phyloP scores from a whole-genome alignment of 441 rosid genomes.

The Mallotus repandus region DNA sequence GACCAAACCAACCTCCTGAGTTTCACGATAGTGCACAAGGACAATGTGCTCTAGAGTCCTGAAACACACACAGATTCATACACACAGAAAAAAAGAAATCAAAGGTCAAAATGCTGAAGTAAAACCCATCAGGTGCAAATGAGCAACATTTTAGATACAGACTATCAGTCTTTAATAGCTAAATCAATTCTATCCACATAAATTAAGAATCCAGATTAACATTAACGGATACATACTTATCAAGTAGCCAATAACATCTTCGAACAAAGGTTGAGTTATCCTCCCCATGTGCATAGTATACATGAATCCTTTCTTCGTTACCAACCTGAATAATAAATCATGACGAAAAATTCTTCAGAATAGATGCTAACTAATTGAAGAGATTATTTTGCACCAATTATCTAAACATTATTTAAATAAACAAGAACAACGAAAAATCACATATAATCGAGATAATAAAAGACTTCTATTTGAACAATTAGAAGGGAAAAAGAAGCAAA shows the following conservation, averaged over 20 bases:
- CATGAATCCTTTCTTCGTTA: constrained; percentile 96
- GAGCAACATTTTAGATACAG: not conserved
- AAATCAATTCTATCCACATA: not conserved
- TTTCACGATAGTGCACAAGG: constrained; percentile 99
- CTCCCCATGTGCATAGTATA: constrained; percentile 95
- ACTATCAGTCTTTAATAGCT: constrained; percentile 5
- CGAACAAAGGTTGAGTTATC: constrained; percentile 89
- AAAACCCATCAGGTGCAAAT: not conserved
- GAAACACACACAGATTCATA: constrained; percentile 24
- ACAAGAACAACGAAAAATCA: not conserved
- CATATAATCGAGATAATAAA: not conserved
- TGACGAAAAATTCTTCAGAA: constrained; percentile 18
- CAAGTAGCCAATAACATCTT: constrained; percentile 98
- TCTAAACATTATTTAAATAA: not conserved
- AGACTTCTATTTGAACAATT: not conserved
- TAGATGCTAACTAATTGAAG: not conserved
- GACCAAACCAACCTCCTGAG: constrained; percentile 77
- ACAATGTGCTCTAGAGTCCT: constrained; percentile 92
- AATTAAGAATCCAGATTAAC: constrained; percentile 5
- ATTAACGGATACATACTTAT: constrained; percentile 63
- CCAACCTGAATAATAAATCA: constrained; percentile 64
- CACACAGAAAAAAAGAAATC: constrained; percentile 1
- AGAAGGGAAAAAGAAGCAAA: not conserved
- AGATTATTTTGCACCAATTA: not conserved
- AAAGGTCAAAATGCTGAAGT: constrained; percentile 14